Evolutionary conservation across 1,284 basidiomycete genomes (phyloP), one percentile per base, ranked within the genome.

Genomic region (Exsudoporus floridanus): DNA sequence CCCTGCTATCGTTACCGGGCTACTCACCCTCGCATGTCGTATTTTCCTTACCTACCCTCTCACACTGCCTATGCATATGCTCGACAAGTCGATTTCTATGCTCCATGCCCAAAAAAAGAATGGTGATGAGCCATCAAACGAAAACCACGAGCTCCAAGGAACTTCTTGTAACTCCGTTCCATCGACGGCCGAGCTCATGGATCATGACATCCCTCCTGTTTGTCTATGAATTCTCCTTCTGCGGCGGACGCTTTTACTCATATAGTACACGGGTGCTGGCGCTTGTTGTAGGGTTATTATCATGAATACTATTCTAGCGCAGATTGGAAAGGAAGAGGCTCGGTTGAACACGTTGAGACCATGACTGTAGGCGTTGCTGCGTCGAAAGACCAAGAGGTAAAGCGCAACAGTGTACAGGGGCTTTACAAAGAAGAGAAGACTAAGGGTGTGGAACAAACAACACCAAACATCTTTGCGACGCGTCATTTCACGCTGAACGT

Each of bases 401-500:
- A n/a, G 9, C 10, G 27, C 25, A 8, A 21, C 36, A 10, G 27
- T 7, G 14, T 18, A 56, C 64, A 70, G 64, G 64, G 49, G 60
- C 18, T 23, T 62, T 48, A 50, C 54, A 48, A 60, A 56, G 48
- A 62, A 52, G 63, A 62, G 36, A 56, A 51, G 19, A 44, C 31
- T 35, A 48, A 51, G 9, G 49, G 53, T 28, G 23, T 14, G 7
- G 35, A 35, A 35, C 67, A 68, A 77, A 78, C 63, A 78, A 65
- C 56, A 59, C 63, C 73, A 71, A 71, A 71, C 2, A 60, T 70
- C 44, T 71, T 70, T 66, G 70, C 76, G 82, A 86, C 86, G 86
- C 86, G 86, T 88, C 83, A 86, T 72, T 82, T 72, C 69, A 69
- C 67, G 67, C 63, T 62, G 56, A 61, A 69, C 62, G 57, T 69